Conservation (phyloP, 2,329 filamentous ascomycete species). For the Drechslera avenae region DNA sequence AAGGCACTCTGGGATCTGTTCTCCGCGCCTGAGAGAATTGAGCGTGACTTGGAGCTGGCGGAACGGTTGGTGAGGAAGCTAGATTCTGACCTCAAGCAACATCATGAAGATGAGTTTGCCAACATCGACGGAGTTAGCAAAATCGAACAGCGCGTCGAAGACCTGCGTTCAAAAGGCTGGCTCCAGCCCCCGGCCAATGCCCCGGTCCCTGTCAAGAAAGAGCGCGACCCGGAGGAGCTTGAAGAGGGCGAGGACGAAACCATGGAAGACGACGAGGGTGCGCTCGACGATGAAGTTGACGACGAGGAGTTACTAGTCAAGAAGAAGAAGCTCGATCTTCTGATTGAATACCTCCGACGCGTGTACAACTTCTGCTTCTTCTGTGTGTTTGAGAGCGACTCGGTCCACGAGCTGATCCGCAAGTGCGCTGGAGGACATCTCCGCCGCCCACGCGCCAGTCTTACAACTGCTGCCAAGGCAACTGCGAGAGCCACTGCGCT, state of each 20-base stretch:
- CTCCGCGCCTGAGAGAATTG: constrained; percentile 89
- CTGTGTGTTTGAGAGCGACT: constrained; percentile 98
- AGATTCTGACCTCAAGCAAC: constrained; percentile 79
- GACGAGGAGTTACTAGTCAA: constrained; percentile 87
- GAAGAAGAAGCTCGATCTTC: constrained; percentile 95
- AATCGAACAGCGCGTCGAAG: constrained; percentile 85
- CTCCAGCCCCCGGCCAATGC: constrained; percentile 69
- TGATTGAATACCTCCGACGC: constrained; percentile 94
- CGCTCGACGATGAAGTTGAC: constrained; percentile 77
- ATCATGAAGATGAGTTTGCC: constrained; percentile 55
- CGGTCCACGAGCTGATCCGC: constrained; percentile 89
- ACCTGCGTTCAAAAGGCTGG: constrained; percentile 74
- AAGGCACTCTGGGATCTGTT: constrained; percentile 98
- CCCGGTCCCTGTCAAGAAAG: constrained; percentile 61
- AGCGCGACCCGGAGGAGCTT: constrained; percentile 65
- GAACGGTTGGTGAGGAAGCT: constrained; percentile 82
- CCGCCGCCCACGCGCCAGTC: constrained; percentile 82
- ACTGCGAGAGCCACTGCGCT: constrained; percentile 84
- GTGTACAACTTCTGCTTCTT: constrained; percentile 99
- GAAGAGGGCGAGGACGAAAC: constrained; percentile 74
- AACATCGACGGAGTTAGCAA: constrained; percentile 70
- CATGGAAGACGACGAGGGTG: constrained; percentile 69
- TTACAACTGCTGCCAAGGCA: constrained; percentile 80
- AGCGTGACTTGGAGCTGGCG: constrained; percentile 84
- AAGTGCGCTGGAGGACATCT: constrained; percentile 98